Percentiles rank a stretch among this genome's conserved stretches.
These are phyloP conservation scores for Sugiyamaella pinicola DNA, from an alignment of 1,139 yeast genomes.

Conservation along the genomic window DNA sequence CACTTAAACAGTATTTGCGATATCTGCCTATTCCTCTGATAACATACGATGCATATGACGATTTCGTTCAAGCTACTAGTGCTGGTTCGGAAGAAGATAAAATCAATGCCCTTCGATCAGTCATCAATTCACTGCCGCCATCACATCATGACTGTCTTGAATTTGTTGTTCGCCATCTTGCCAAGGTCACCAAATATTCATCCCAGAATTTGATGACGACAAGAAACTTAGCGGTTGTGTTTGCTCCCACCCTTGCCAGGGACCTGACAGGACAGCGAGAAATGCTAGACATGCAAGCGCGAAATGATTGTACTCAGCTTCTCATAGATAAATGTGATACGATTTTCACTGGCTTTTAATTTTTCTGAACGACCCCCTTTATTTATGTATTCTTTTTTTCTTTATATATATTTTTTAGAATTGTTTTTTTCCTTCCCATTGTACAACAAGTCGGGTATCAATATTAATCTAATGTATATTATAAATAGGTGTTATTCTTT, in stretches of 20 bases:
- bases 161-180: conserved; percentile 63
- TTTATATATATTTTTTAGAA: not conserved
- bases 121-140: conserved; percentile 56
- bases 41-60: conserved; percentile 68
- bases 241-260: conserved; percentile 91
- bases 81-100: conserved; percentile 37
- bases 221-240: conserved; percentile 84
- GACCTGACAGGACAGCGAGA: conserved; percentile 83
- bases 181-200: conserved; percentile 37
- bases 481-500: not conserved
- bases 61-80: conserved; percentile 53
- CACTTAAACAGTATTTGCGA: conserved; percentile 82
- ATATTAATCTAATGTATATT: too few species aligned
- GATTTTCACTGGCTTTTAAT: conserved; percentile 22
- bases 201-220: conserved; percentile 62
- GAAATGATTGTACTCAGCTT: conserved; percentile 79
- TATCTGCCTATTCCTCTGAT: conserved; percentile 84
- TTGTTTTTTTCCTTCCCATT: not conserved
- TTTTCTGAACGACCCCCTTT: not conserved
- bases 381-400: not conserved
- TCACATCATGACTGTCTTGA: conserved; percentile 66
- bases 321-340: conserved; percentile 53
- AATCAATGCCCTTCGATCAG: conserved; percentile 42
- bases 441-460: too few species aligned
- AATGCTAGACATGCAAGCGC: conserved; percentile 78